Base-by-base conservation (phyloP, 768 basidiomycete genomes). In the Suillus placidus region DNA sequence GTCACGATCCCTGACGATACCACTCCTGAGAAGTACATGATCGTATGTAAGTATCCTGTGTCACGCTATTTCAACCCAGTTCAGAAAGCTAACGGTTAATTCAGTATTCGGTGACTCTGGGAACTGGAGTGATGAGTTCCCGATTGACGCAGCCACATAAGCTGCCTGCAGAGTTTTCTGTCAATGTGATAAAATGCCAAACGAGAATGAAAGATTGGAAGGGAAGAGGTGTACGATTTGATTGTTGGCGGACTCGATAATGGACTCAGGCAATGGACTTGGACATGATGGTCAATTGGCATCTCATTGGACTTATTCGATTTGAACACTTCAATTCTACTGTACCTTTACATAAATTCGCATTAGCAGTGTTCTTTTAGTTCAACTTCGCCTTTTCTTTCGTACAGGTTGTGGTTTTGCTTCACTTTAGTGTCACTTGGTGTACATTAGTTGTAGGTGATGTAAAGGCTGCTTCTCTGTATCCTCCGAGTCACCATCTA, bases 101-200 rank as follows among this genome's bases (percentile, higher is more conserved):
- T 51, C 40, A 85, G 85, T 87, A 54, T 80, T 85, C 62, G 85
- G 85, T 8, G 85, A 87, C 69, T 86, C 84, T 60, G 85, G 85
- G 38, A 82, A 86, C 69, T 80, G 75, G 61, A 81, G 85, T 35
- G 74, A 73, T 8, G 18, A 61, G 52, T 87, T 87, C 69, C 78
- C 78, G 14, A 87, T 88, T 64, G 5, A 49, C 18, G 45, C 45
- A 42, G 63, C 66, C 26, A 6, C 62, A 26, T 64, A 64, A 76
- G 40, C 40, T 42, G 18, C 26, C 12, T 30, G 40, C 30, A 42
- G 30, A 3, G 6, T 30, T 60, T 18, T 35, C 1, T 20, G 20
- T 60, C 26, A 14, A 42, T 9, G 9, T 40, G 18, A 40, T 1
- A 20, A 30, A 40, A 42, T 20, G 1, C 6, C 40, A 40, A 18